phyloP scores from a whole-genome alignment of 768 basidiomycete species.

The Lentinula sp. region DNA sequence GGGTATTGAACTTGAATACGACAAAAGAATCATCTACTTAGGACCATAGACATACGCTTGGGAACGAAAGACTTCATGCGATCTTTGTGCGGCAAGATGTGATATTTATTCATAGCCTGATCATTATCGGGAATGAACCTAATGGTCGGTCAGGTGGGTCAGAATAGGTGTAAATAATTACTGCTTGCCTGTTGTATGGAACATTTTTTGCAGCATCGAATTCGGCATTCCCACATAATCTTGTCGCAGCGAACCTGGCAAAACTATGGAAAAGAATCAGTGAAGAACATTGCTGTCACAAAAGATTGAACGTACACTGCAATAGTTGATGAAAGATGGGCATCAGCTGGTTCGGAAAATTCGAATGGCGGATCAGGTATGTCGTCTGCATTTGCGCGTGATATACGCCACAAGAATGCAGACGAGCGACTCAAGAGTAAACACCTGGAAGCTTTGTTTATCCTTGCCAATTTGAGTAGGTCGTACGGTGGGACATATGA shows the following conservation, averaged over 20 bases:
- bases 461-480: constrained; percentile 26
- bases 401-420: constrained; percentile 19
- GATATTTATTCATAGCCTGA: not conserved
- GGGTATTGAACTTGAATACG: not conserved
- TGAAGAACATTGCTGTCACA: not conserved
- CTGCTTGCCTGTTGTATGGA: not conserved
- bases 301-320: constrained; percentile 18
- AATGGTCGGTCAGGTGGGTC: not conserved
- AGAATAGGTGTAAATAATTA: not conserved
- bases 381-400: constrained; percentile 13
- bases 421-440: constrained; percentile 14
- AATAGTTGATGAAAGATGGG: constrained; percentile 18
- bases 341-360: constrained; percentile 23
- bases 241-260: not conserved
- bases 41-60: not conserved
- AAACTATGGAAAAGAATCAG: not conserved
- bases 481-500: constrained; percentile 22
- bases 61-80: not conserved
- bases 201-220: not conserved
- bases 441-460: constrained; percentile 21
- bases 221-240: not conserved
- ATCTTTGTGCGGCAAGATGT: not conserved
- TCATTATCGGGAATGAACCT: no score
- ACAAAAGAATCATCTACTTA: not conserved
- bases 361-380: constrained; percentile 20